Evolutionary conservation across 176 grass and related monocot species (phyloP), one percentile per base, ranked within the genome.

Genomic region (Oryza meridionalis): DNA sequence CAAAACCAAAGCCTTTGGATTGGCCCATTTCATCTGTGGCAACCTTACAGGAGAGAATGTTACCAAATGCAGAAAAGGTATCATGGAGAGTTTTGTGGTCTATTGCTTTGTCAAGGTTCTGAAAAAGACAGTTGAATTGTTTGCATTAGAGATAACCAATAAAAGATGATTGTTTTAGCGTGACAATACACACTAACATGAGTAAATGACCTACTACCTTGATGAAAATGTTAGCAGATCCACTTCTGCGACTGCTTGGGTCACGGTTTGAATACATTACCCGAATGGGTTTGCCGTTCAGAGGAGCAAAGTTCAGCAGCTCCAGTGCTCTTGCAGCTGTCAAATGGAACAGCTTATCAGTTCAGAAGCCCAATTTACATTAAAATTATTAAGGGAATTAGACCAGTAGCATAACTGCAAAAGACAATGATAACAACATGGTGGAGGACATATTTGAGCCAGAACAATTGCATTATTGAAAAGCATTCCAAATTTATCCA

Each of bases 1-100:
- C 93, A 86, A 95, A 95, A 83, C 93, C 93, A 72, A 92, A 95
- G 83, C 93, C 93, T 88, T 95, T 95, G 42, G 93, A 95, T 73
- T 95, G 93, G 47, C 90, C 90, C 3, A 51, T 72, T 86, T 79
- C 82, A 92, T 95, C 90, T 67, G 70, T 90, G 51, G 88, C 90
- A 55, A 95, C 70, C 86, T 95, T 95, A 79, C 90, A 92, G 32
- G 93, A 92, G 62, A 95, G 90, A 84, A 95, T 90, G 59, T 71
- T 58, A 33, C 93, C 93, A 73, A 95, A 95, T 61, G 76, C 14
- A 81, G 85, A 86, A 69, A 95, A 95, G 13, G 93, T 95, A 43
- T 95, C 90, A 86, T 92, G 83, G 73, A 95, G 88, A 66, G 83
- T 65, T 76, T 95, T 95, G 83, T 95, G 83, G 73, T 95, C 93